Conservation (phyloP, 176 grass and related monocot genomes). For the Bromus sterilis region DNA sequence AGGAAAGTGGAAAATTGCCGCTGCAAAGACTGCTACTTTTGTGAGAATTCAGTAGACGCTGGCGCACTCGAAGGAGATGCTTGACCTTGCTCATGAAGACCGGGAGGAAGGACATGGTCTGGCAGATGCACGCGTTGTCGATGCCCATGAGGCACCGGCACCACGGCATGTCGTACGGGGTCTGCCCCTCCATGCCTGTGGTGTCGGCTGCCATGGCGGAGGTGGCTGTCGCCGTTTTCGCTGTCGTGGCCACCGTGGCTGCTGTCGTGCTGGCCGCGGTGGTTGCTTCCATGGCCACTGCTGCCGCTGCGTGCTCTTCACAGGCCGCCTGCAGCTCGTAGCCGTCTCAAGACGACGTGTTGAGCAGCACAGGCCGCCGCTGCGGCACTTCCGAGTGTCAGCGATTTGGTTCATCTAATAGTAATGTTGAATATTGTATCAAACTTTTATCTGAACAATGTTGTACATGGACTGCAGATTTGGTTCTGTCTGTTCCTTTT, state of each 20-base stretch:
- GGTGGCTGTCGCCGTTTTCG: background rate
- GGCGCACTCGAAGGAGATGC: slow-evolving; percentile 61
- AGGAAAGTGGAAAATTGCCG: slow-evolving; percentile 6
- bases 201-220: background rate
- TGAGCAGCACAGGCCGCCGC: slow-evolving; percentile 20
- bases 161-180: slow-evolving; percentile 62
- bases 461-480: too few species aligned
- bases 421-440: too few species aligned
- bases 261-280: background rate
- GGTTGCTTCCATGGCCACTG: background rate
- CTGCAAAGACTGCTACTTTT: background rate
- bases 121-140: slow-evolving; percentile 72
- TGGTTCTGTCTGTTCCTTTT: too few species aligned
- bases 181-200: background rate
- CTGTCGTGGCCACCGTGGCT: background rate
- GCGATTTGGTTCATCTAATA: too few species aligned
- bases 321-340: slow-evolving; percentile 25
- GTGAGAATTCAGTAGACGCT: slow-evolving; percentile 12
- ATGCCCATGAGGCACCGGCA: slow-evolving; percentile 68
- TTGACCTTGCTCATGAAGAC: slow-evolving; percentile 69
- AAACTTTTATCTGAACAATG: too few species aligned
- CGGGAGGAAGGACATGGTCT: slow-evolving; percentile 50
- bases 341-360: slow-evolving; percentile 16
- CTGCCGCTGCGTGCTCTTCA: background rate
- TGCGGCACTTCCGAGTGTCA: slow-evolving; percentile 19